phyloP scores from a whole-genome alignment of 1,139 yeast species.

The Debaryomyces coudertii region DNA sequence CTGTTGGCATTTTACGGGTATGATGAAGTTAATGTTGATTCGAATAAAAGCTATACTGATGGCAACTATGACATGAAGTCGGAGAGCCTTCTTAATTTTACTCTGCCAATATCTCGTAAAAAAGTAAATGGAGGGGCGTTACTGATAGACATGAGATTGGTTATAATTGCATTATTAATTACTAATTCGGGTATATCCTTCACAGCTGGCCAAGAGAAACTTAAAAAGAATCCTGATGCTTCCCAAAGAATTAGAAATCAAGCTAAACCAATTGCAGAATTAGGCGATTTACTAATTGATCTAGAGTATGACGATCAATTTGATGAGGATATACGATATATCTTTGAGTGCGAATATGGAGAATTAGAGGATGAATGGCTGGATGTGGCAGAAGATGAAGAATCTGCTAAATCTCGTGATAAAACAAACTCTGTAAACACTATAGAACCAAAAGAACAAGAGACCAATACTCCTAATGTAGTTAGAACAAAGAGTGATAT shows the following conservation, averaged over 20 bases:
- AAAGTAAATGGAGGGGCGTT: conserved; percentile 59
- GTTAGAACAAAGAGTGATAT: conserved; percentile 34
- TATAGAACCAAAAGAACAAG: not conserved
- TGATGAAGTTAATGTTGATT: conserved; percentile 17
- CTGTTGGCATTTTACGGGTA: conserved; percentile 19
- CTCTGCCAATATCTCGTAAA: conserved; percentile 64
- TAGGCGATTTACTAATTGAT: conserved; percentile 57
- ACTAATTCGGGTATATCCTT: conserved; percentile 29
- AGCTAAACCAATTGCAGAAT: conserved; percentile 36
- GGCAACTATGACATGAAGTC: conserved; percentile 56
- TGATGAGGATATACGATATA: conserved; percentile 73
- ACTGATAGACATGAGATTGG: conserved; percentile 53
- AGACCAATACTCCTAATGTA: conserved; percentile 29
- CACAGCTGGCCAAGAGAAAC: conserved; percentile 19
- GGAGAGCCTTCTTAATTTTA: conserved; percentile 56
- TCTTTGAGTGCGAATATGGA: conserved; percentile 64
- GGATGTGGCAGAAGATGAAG: conserved; percentile 28
- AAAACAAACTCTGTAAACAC: not conserved
- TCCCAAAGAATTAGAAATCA: conserved; percentile 25
- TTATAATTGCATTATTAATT: conserved; percentile 32
- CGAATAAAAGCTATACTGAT: conserved; percentile 29
- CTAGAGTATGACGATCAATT: conserved; percentile 66
- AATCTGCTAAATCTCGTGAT: conserved; percentile 13
- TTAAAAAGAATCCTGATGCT: conserved; percentile 16
- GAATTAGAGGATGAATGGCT: conserved; percentile 35